Conservation (phyloP, 2,329 filamentous ascomycete genomes). For the Calcarisporium arbuscula region DNA sequence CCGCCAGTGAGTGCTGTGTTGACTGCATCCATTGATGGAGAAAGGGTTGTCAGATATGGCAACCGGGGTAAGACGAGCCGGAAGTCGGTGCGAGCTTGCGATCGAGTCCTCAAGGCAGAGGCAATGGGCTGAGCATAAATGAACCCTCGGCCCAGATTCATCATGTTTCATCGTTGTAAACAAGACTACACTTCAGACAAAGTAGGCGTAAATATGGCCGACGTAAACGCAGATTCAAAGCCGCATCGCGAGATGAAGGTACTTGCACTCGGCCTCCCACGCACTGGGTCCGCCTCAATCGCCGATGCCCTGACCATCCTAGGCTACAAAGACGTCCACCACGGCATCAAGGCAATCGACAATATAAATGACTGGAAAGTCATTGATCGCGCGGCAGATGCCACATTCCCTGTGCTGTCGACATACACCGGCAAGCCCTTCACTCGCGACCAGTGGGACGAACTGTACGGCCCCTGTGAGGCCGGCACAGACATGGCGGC, state of each 20-base stretch:
- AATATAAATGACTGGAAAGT: conserved; percentile 16
- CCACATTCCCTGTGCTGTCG: conserved; percentile 18
- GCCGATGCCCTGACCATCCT: conserved; percentile 23
- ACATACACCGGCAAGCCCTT: conserved; percentile 20
- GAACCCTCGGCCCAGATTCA: too few relatives aligned
- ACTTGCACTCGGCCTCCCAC: conserved; percentile 22
- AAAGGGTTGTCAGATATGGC: too few relatives aligned
- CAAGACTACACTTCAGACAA: too few relatives aligned
- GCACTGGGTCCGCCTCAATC: conserved; percentile 28
- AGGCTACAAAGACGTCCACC: conserved; percentile 26
- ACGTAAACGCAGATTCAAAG: conserved; percentile 4
- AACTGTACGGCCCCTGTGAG: conserved; percentile 22
- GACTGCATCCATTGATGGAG: too few relatives aligned
- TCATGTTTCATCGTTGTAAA: too few relatives aligned
- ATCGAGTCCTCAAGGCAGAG: too few relatives aligned
- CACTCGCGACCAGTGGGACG: conserved; percentile 24
- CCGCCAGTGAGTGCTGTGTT: too few relatives aligned
- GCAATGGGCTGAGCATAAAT: too few relatives aligned
- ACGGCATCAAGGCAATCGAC: conserved; percentile 19
- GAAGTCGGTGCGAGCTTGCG: too few relatives aligned
- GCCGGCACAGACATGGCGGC: conserved; percentile 22
- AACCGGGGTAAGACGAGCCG: too few relatives aligned
- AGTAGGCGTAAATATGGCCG: too few relatives aligned
- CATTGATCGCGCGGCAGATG: conserved; percentile 22
- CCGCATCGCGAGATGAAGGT: conserved; percentile 20